These are phyloP conservation scores for Kluyveromyces lactis DNA, from an alignment of 805 yeast species.

Conservation along the genomic window DNA sequence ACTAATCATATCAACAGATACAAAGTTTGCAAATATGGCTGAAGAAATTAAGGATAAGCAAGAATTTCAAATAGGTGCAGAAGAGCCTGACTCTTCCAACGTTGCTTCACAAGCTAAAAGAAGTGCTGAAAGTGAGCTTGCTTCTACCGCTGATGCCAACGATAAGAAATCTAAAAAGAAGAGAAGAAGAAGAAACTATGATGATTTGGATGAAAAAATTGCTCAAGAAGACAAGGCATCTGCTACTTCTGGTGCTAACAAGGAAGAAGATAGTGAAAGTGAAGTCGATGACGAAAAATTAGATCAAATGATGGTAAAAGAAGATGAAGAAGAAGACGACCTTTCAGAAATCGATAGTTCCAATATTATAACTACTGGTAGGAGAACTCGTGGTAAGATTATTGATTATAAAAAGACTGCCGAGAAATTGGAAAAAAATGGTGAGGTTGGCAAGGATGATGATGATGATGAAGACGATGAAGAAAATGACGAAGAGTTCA, in stretches of 20 bases:
- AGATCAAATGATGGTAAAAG: constrained; percentile 38
- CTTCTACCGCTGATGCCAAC: constrained; percentile 7
- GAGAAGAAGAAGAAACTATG: constrained; percentile 43
- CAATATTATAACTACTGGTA: constrained; percentile 74
- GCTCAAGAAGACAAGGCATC: constrained; percentile 44
- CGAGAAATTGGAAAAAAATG: constrained; percentile 48
- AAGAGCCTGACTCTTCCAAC: not conserved
- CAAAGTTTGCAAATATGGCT: not conserved
- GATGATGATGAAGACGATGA: constrained; percentile 39
- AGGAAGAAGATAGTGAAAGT: constrained; percentile 36
- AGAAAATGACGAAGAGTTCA: constrained; percentile 46
- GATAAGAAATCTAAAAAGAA: constrained; percentile 12
- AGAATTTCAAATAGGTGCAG: not conserved
- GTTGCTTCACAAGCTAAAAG: not conserved
- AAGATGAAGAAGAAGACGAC: constrained; percentile 72
- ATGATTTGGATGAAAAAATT: constrained; percentile 54
- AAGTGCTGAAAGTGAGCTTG: constrained; percentile 9
- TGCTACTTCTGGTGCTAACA: constrained; percentile 26
- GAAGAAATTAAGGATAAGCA: not conserved
- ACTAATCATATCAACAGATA: too few relatives aligned
- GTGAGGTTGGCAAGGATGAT: constrained; percentile 32
- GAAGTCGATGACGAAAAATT: constrained; percentile 48
- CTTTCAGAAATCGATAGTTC: constrained; percentile 70
- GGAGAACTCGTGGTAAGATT: constrained; percentile 86
- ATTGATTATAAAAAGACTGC: constrained; percentile 81